Evolutionary conservation across 2,329 filamentous ascomycete genomes (phyloP).

Genomic region (Aciculosporium take): DNA sequence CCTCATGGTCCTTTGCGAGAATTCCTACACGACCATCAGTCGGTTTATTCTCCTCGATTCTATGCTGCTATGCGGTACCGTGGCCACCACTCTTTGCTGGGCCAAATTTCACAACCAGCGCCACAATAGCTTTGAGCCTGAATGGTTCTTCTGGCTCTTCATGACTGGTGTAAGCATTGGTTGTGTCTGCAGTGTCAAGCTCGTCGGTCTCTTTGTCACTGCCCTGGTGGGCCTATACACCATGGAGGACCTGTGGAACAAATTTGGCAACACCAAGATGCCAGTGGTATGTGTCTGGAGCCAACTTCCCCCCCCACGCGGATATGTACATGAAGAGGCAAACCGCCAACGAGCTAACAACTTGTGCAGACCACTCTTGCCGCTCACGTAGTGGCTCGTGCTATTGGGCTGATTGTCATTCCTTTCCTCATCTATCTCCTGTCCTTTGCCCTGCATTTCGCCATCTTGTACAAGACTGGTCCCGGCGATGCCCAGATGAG

Average conservation of each 20-base stretch:
- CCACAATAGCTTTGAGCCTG: conserved; percentile 68
- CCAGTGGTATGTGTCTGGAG: conserved; percentile 45
- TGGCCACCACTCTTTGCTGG: conserved; percentile 94
- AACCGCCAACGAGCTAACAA: neutral
- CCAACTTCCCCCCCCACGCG: neutral
- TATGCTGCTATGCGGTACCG: conserved; percentile 98
- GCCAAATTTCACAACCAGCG: conserved; percentile 87
- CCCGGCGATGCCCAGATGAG: conserved; percentile 99
- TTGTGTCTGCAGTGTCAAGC: conserved; percentile 96
- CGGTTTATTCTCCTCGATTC: conserved; percentile 96
- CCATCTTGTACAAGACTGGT: conserved; percentile 82
- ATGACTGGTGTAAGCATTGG: conserved; percentile 91
- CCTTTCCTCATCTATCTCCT: conserved; percentile 88
- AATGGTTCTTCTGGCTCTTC: conserved; percentile 93
- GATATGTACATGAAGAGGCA: neutral
- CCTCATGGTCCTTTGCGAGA: conserved; percentile 95
- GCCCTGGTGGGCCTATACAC: conserved; percentile 93
- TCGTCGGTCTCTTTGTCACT: conserved; percentile 91
- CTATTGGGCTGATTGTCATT: conserved; percentile 76
- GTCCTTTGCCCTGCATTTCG: conserved; percentile 89
- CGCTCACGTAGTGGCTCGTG: conserved; percentile 65
- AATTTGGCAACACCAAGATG: conserved; percentile 91
- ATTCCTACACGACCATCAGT: conserved; percentile 98
- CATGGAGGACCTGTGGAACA: conserved; percentile 91
- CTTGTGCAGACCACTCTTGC: conserved; percentile 43